Base-by-base conservation (phyloP, 805 yeast genomes). In the Myxozyma sirexii region DNA sequence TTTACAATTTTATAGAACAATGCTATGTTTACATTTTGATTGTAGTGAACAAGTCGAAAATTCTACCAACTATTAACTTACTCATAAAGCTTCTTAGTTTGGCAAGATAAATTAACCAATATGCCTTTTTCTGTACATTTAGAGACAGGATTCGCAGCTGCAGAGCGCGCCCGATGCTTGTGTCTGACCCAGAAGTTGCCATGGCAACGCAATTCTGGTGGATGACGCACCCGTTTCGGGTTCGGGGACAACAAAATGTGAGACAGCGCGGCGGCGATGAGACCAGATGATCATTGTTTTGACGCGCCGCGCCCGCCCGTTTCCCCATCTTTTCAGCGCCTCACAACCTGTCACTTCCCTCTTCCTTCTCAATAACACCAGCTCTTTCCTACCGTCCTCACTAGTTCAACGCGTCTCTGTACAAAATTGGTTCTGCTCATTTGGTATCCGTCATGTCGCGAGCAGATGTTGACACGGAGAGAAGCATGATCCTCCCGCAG, bases 231-330 rank as follows among this genome's bases (percentile, higher is more conserved):
- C n/a, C 8, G 19, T 24, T 17, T 41, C 24, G 46, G 54, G 46
- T 41, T 50, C 46, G 27, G 47, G 47, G 19, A 41, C 47, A 50
- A 41, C 51, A 47, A 33, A 33, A 41, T 45, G 49, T 29, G 35
- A 31, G 41, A 44, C 33, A 44, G 13, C 17, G 24, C 35, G 37
- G 33, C 35, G 26, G 38, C 17, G 21, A 47, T 44, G 35, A 21
- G 39, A 29, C 33, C 50, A 29, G 41, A 47, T 47, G 51, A 47
- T 41, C 57, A 39, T 51, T 39, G 42, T 39, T 39, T 33, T 43
- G 51, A 17, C 54, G 27, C 53, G 43, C 31, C 53, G 44, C 44
- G 27, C 49, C 47, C 54, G 59, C 49, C 54, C 54, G 49, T 35
- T 48, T 49, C 37, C 33, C 49, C 41, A 12, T 21, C 29, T 31